A percentile compares a stretch with the other conserved stretches of the same genome.
Evolutionary conservation across 305 asterid species (phyloP).

Genomic region (Fraxinus baroniana): DNA sequence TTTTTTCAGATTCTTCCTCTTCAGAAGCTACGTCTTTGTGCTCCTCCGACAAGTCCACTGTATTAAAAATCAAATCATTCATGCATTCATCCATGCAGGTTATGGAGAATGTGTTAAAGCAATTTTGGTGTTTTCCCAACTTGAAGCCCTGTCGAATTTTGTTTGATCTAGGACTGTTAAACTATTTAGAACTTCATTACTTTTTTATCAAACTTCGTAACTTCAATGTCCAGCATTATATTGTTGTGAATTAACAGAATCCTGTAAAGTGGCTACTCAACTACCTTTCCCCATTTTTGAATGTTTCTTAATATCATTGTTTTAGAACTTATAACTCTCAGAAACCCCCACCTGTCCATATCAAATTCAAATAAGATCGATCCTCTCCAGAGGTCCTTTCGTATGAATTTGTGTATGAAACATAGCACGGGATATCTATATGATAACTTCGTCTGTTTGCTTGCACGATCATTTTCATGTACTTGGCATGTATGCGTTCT

Average conservation of each 20-base stretch:
- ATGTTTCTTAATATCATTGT: not conserved
- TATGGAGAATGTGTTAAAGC: not conserved
- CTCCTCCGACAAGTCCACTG: constrained; percentile 43
- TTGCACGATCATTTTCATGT: not conserved
- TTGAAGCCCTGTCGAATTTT: not conserved
- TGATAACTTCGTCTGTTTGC: not conserved
- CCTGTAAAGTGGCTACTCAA: not conserved
- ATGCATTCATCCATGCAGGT: not conserved
- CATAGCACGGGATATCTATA: not conserved
- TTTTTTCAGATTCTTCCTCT: constrained; percentile 32
- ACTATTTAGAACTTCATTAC: not conserved
- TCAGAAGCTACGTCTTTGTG: constrained; percentile 36
- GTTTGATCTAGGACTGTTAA: not conserved
- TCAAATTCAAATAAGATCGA: not conserved
- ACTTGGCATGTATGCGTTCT: not conserved
- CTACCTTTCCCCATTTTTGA: not conserved
- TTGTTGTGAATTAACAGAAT: not conserved
- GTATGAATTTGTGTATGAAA: not conserved
- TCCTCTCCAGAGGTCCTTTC: not conserved
- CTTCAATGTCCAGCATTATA: not conserved
- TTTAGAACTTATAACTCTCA: not conserved
- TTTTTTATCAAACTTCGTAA: not conserved
- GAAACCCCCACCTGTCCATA: not conserved
- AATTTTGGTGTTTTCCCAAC: not conserved
- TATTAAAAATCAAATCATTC: constrained; percentile 10